Conservation (phyloP, 192 early-diverging fungal genomes). For the Pilaira anomala region DNA sequence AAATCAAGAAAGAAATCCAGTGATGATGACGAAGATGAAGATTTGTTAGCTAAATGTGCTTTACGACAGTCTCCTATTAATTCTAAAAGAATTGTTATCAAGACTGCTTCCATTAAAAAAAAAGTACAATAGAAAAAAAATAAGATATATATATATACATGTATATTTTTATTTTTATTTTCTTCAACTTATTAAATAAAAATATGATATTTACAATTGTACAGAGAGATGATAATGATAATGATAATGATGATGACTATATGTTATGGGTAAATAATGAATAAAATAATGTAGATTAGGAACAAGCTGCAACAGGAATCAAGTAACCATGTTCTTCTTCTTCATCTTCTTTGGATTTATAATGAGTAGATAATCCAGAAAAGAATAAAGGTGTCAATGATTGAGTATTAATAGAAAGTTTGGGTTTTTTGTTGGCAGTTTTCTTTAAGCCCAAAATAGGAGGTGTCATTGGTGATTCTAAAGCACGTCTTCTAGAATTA, state of each 20-base stretch:
- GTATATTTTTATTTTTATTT: conserved; percentile 1
- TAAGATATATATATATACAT: neutral
- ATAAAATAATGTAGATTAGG: neutral
- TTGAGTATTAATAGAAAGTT: conserved; percentile 16
- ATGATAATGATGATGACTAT: neutral
- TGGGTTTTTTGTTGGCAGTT: conserved; percentile 9
- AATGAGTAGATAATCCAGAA: conserved; percentile 15
- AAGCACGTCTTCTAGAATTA: conserved; percentile 10
- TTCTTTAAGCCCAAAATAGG: neutral
- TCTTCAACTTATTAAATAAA: neutral
- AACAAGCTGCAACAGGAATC: conserved; percentile 7
- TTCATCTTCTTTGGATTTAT: conserved; percentile 12
- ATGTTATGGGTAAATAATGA: neutral
- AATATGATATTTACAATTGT: neutral
- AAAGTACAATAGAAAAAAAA: conserved; percentile 5
- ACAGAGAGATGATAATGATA: neutral
- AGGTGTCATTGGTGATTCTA: neutral
- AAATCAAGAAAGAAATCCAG: neutral
- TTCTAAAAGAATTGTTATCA: conserved; percentile 10
- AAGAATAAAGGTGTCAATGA: conserved; percentile 16
- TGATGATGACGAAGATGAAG: conserved; percentile 15
- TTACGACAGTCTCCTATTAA: conserved; percentile 5
- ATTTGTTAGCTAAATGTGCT: neutral
- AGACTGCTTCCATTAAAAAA: conserved; percentile 6
- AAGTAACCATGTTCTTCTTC: conserved; percentile 20